These are phyloP conservation scores for Coniochaeta sp. DNA, from an alignment of 2,329 filamentous ascomycete species.

Conservation along the genomic window DNA sequence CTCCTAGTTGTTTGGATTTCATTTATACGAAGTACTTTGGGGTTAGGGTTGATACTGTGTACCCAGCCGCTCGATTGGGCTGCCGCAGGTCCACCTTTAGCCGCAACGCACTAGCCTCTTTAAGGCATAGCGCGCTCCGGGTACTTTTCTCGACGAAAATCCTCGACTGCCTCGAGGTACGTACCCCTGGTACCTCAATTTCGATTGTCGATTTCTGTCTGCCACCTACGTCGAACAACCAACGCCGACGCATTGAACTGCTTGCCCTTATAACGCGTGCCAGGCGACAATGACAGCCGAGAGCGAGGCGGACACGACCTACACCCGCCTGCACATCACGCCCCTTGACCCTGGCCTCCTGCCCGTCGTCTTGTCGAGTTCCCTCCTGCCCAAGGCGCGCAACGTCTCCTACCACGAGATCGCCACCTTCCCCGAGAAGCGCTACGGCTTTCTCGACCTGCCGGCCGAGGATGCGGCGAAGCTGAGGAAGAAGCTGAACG, in stretches of 20 bases:
- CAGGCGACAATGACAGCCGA: conserved; percentile 7
- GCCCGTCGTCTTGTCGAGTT: conserved; percentile 61
- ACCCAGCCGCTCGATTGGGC: no score
- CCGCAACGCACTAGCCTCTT: not conserved
- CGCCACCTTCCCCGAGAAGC: conserved; percentile 81
- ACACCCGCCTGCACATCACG: conserved; percentile 73
- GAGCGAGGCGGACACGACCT: conserved; percentile 11
- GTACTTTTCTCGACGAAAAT: not conserved
- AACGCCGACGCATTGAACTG: not conserved
- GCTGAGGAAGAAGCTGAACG: conserved; percentile 84
- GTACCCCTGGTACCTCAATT: no score
- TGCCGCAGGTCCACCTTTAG: no score
- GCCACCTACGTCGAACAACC: not conserved
- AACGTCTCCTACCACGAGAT: conserved; percentile 85
- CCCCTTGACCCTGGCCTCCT: conserved; percentile 74
- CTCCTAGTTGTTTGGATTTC: no score
- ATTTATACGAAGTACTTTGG: no score
- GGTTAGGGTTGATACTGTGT: no score
- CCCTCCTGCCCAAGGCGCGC: conserved; percentile 57
- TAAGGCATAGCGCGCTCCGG: not conserved
- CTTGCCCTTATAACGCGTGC: not conserved
- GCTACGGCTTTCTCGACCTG: conserved; percentile 84
- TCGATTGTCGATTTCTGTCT: not conserved
- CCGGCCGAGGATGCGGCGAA: conserved; percentile 80
- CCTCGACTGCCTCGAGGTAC: not conserved